These are phyloP conservation scores for Podospora didyma DNA, from an alignment of 495 filamentous ascomycete species.

Conservation along the genomic window DNA sequence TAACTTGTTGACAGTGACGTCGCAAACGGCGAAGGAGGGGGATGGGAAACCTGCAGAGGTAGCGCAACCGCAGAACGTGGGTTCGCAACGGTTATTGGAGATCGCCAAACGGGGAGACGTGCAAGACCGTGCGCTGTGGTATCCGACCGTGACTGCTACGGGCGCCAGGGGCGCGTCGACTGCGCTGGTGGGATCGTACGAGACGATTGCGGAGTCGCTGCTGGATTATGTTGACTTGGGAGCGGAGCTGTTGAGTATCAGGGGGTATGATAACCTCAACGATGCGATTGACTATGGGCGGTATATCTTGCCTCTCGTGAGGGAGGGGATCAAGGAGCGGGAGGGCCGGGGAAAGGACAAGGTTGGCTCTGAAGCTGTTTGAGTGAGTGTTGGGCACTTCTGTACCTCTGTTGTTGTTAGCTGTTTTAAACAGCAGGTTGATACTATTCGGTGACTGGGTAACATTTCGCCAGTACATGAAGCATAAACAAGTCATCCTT, in stretches of 20 bases:
- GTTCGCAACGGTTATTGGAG: conserved; percentile 49
- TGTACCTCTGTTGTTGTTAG: too few species aligned
- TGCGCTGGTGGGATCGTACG: conserved; percentile 46
- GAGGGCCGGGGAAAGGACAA: too few species aligned
- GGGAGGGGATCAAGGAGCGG: conserved; percentile 35
- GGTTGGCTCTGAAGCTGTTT: too few species aligned
- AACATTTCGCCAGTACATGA: too few species aligned
- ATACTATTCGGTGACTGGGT: too few species aligned
- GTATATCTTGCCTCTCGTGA: conserved; percentile 44
- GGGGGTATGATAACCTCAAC: conserved; percentile 52
- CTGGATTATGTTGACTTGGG: conserved; percentile 52
- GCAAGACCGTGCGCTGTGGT: conserved; percentile 54
- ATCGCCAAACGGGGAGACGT: conserved; percentile 51
- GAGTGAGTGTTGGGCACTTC: too few species aligned
- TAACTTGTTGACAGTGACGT: too few species aligned
- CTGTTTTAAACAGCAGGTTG: too few species aligned
- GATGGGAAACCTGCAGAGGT: too few species aligned
- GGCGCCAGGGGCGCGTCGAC: conserved; percentile 53
- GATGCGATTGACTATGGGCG: conserved; percentile 53
- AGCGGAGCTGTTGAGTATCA: conserved; percentile 49
- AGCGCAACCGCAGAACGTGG: conserved; percentile 48
- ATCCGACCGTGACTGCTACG: conserved; percentile 52
- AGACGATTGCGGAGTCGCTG: conserved; percentile 47
- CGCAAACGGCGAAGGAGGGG: not conserved
- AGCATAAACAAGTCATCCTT: too few species aligned